phyloP scores from a whole-genome alignment of 345 rosid genomes.

The Citrus mangshanensis region DNA sequence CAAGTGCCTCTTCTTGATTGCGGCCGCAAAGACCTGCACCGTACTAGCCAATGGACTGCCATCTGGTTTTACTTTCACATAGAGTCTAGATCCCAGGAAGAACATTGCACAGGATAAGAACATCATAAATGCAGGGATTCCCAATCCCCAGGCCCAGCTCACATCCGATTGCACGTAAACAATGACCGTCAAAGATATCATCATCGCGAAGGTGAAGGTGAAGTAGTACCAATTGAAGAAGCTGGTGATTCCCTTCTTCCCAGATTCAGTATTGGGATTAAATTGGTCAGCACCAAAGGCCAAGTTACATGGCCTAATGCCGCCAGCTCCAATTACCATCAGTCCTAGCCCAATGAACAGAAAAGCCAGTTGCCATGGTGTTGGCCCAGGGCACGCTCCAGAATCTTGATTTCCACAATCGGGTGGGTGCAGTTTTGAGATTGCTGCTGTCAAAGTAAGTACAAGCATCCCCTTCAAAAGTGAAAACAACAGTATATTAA shows the following conservation, averaged over 20 bases:
- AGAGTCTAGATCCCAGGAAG: constrained; percentile 38
- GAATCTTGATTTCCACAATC: constrained; percentile 15
- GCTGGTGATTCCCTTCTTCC: constrained; percentile 40
- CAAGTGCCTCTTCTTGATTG: constrained; percentile 51
- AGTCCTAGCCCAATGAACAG: constrained; percentile 30
- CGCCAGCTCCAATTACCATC: constrained; percentile 44
- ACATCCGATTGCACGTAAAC: constrained; percentile 52
- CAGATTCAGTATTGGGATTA: constrained; percentile 40
- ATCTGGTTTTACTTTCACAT: constrained; percentile 36
- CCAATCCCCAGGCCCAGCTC: constrained; percentile 60
- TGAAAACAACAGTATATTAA: neutral
- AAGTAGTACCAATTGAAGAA: constrained; percentile 64
- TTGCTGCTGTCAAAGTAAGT: constrained; percentile 38
- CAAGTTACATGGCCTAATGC: constrained; percentile 52
- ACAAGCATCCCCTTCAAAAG: constrained; percentile 40
- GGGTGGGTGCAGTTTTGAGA: constrained; percentile 39
- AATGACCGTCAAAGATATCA: constrained; percentile 39
- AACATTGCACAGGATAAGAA: constrained; percentile 34
- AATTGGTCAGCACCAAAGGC: constrained; percentile 63
- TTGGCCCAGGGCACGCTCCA: constrained; percentile 23
- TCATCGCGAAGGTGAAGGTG: constrained; percentile 43
- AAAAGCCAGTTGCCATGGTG: constrained; percentile 33
- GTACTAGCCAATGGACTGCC: constrained; percentile 35
- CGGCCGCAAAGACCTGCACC: constrained; percentile 46
- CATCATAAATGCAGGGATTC: constrained; percentile 48